Evolutionary conservation across 2,329 filamentous ascomycete genomes (phyloP), one percentile per base, ranked within the genome.

Genomic region (Cytospora piceae): DNA sequence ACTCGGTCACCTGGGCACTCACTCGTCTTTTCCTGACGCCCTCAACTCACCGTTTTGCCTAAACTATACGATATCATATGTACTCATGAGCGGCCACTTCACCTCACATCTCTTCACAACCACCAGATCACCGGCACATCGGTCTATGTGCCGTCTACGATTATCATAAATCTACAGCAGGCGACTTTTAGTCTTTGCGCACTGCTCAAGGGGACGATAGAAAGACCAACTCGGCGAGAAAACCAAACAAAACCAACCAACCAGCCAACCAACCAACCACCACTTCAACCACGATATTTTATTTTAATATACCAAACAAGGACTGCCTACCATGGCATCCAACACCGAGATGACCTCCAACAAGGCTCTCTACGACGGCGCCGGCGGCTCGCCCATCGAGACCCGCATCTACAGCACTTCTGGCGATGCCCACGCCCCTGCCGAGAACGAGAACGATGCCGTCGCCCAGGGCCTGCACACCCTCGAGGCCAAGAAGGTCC

Each of bases 171-270:
- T 73, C 70, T 64, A 70, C 78, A 76, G 83, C 84, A 83, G 77
- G 85, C 85, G 85, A 87, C 85, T 87, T 87, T 72, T 77, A 84
- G 85, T 87, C 85, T 87, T 87, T 87, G 85, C 85, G 85, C 83
- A 87, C 61, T 87, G 85, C 83, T 85, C 72, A 73, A 72, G 78
- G 80, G 75, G 80, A 80, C 76, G 78, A 75, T 69, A 84, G 82
- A 87, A 87, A 87, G 84, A 86, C 84, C 84, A 75, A 67, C 27
- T 63, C 61, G 14, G 57, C 22, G 24, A 37, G 31, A 34, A 34
- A 39, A 17, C 56, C 31, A 46, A 37, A 14, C 34, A 15, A 31
- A 34, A 34, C 7, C 46, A n/a, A 32, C 15, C 24, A 20, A 58
- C n/a, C 52, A n/a, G 17, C 52, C 49, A 34, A 64, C 59, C 20